These are phyloP conservation scores for Candida nemodendra DNA, from an alignment of 805 yeast species.

Conservation along the genomic window DNA sequence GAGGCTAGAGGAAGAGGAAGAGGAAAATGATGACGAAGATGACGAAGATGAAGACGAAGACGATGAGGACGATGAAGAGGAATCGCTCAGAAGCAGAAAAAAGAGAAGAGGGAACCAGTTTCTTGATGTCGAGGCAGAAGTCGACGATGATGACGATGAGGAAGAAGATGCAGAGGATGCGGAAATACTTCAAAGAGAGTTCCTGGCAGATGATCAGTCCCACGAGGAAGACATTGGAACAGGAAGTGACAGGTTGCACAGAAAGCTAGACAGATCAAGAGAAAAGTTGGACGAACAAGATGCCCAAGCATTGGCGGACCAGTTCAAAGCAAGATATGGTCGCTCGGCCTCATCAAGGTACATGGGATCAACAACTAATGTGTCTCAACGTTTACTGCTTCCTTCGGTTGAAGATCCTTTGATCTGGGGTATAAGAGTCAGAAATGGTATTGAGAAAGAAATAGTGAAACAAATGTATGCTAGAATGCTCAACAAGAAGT, in stretches of 20 bases:
- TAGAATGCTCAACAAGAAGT: conserved; percentile 74
- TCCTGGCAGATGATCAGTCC: conserved; percentile 72
- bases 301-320: conserved; percentile 90
- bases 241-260: conserved; percentile 69
- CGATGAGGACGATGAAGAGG: conserved; percentile 58
- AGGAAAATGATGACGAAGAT: conserved; percentile 29
- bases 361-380: conserved; percentile 80
- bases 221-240: conserved; percentile 52
- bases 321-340: conserved; percentile 88
- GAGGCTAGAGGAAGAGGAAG: conserved; percentile 21
- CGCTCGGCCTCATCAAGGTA: conserved; percentile 77
- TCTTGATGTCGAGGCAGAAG: conserved; percentile 98
- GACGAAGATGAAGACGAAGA: conserved; percentile 38
- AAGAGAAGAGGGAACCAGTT: conserved; percentile 73
- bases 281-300: conserved; percentile 90
- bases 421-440: conserved; percentile 92
- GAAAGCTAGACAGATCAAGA: conserved; percentile 80
- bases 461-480: conserved; percentile 80
- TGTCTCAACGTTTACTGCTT: conserved; percentile 87
- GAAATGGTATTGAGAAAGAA: conserved; percentile 91
- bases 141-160: conserved; percentile 95
- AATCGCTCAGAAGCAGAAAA: conserved; percentile 45
- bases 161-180: conserved; percentile 93
- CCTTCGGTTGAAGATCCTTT: conserved; percentile 97
- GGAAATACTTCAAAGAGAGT: conserved; percentile 81